Evolutionary conservation across 306 rosid genomes (phyloP).

Genomic region (Rosa multiflora): DNA sequence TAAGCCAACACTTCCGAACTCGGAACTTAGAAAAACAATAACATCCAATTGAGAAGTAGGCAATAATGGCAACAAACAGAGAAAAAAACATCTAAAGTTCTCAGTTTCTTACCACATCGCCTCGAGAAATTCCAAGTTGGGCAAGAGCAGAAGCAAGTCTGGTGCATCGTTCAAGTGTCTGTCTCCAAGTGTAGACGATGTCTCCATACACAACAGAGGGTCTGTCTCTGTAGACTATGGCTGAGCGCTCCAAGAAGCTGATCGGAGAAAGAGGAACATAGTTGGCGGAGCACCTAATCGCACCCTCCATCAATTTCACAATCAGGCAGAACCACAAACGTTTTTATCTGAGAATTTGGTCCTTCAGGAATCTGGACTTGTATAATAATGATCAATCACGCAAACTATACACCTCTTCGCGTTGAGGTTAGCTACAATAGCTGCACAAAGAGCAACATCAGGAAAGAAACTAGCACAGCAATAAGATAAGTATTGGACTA

Average conservation of each 20-base stretch:
- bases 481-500: too few species aligned
- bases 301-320: conserved; percentile 54
- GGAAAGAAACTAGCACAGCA: not conserved
- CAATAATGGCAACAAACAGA: not conserved
- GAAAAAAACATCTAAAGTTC: not conserved
- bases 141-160: conserved; percentile 68
- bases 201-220: conserved; percentile 47
- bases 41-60: not conserved
- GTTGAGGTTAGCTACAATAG: not conserved
- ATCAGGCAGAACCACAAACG: not conserved
- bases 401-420: not conserved
- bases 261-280: conserved; percentile 69
- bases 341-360: not conserved
- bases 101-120: conserved; percentile 53
- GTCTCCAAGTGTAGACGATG: conserved; percentile 57
- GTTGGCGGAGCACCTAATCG: conserved; percentile 54
- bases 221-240: conserved; percentile 55
- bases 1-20: not conserved
- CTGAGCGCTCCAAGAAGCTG: conserved; percentile 82
- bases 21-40: not conserved
- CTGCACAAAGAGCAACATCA: not conserved
- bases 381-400: not conserved
- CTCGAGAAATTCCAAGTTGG: conserved; percentile 45
- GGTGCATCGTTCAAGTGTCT: conserved; percentile 68
- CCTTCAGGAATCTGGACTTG: not conserved